phyloP scores from a whole-genome alignment of 257 asterid species.

The Fraxinus cuspidata region DNA sequence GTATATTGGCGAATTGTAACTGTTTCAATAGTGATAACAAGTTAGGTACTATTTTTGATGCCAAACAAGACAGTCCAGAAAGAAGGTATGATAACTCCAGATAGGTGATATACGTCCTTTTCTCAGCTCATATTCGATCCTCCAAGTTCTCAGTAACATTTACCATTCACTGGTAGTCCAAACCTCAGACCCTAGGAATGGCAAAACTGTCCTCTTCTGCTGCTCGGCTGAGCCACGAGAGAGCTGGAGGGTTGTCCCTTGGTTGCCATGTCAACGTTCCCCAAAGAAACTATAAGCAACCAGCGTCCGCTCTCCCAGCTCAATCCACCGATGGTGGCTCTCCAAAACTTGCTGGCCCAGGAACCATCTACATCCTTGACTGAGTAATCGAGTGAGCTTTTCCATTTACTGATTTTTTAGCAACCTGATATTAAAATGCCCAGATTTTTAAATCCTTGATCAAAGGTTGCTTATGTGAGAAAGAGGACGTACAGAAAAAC shows the following conservation, averaged over 20 bases:
- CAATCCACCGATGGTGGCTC: not conserved
- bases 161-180: not conserved
- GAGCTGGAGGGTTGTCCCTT: not conserved
- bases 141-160: not conserved
- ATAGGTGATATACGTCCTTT: not conserved
- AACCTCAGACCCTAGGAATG: not conserved
- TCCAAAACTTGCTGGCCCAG: not conserved
- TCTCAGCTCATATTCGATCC: not conserved
- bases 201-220: not conserved
- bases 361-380: conserved; percentile 24
- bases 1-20: not conserved
- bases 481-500: not conserved
- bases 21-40: not conserved
- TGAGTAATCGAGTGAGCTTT: conserved; percentile 38
- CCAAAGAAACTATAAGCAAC: not conserved
- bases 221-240: not conserved
- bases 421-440: conserved; percentile 17
- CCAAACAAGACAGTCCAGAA: not conserved
- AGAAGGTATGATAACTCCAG: not conserved
- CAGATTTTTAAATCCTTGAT: not conserved
- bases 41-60: not conserved
- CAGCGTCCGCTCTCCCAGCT: not conserved
- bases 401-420: conserved; percentile 8
- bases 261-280: not conserved
- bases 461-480: not conserved